Base-by-base conservation (phyloP, 2,329 filamentous ascomycete species). In the Mycosphaerelloides madeirae region DNA sequence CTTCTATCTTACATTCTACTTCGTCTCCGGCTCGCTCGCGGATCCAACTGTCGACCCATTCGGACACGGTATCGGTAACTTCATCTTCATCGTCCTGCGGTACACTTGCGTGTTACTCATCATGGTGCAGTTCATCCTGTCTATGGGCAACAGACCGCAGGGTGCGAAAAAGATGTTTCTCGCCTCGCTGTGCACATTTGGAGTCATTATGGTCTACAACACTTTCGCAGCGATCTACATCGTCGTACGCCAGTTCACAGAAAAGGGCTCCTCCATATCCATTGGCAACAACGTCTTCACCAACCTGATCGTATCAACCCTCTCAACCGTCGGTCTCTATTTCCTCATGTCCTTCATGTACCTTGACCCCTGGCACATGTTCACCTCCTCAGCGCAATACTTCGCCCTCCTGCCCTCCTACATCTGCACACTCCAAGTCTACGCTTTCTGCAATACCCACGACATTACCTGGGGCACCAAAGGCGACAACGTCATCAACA, bases 381-480 rank as follows among this genome's bases (percentile, higher is more conserved):
- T 98, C 70, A 98, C 93, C 11, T 91, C 84, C 0, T 83, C 87
- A 0, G 80, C 77, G 0, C 90, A 96, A 65, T 98, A 98, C 74
- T 96, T 98, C 65, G 78, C 90, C 36, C 81, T 98, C 19, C 76
- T 98, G 29, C 93, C 93, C 0, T 84, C 78, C 31, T 98, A 97
- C 72, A 95, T 98, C 68, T 97, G 93, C 73, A 97, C 88, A 0
- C 77, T 98, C 2, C 93, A 98, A 68, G 89, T 97, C 15, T 98
- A 98, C 69, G 93, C 93, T 33, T 98, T 98, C 69, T 97, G 93
- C 75, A 98, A 98, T 72, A 95, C 91, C 0, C 93, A 98, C 78
- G 93, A 98, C 65, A 89, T 98, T 15, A 95, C 90, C 0, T 98
- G 93, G 93, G 93, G 93, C 34, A 98, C 93, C 35, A 98, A 98